These are phyloP conservation scores for Pyrenochaeta sp. DNA, from an alignment of 2,329 filamentous ascomycete species.

Conservation along the genomic window DNA sequence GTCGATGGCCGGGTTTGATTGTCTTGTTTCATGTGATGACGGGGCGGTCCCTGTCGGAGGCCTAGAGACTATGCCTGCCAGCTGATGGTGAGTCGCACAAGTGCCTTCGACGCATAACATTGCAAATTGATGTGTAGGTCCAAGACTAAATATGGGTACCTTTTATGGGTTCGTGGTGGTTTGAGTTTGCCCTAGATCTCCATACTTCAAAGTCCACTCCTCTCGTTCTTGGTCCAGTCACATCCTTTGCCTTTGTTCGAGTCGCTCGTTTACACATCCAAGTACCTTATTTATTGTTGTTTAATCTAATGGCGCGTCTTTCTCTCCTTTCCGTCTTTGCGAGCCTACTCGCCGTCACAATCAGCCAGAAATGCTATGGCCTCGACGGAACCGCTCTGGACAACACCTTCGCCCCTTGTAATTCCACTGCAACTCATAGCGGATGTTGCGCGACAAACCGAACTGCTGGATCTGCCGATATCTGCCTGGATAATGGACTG, in stretches of 20 bases:
- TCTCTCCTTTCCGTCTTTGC: conserved; percentile 23
- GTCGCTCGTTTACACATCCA: conserved; percentile 9
- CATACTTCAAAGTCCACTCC: conserved; percentile 3
- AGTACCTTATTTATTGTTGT: conserved; percentile 15
- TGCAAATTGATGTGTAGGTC: conserved; percentile 22
- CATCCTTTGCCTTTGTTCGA: conserved; percentile 3
- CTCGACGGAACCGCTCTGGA: conserved; percentile 41
- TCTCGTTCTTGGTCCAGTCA: conserved; percentile 3
- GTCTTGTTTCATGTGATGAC: conserved; percentile 34
- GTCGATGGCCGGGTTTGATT: conserved; percentile 29
- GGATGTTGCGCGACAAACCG: conserved; percentile 44
- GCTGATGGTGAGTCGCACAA: conserved; percentile 29
- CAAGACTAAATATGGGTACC: conserved; percentile 23
- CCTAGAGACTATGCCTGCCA: conserved; percentile 16
- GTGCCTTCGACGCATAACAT: conserved; percentile 32
- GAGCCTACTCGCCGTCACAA: conserved; percentile 17
- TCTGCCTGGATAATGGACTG: conserved; percentile 44
- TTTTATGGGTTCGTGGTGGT: conserved; percentile 22
- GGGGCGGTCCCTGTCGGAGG: conserved; percentile 27
- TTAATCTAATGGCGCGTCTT: conserved; percentile 26
- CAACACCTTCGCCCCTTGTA: conserved; percentile 40
- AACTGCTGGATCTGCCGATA: conserved; percentile 30
- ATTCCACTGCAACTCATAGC: conserved; percentile 37
- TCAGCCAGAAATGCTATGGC: conserved; percentile 40
- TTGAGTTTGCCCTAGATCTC: conserved; percentile 9